A percentile compares a stretch with the other conserved stretches of the same genome.
Conservation (phyloP, 2,329 filamentous ascomycete species). For the Hymenoscyphus scutula region DNA sequence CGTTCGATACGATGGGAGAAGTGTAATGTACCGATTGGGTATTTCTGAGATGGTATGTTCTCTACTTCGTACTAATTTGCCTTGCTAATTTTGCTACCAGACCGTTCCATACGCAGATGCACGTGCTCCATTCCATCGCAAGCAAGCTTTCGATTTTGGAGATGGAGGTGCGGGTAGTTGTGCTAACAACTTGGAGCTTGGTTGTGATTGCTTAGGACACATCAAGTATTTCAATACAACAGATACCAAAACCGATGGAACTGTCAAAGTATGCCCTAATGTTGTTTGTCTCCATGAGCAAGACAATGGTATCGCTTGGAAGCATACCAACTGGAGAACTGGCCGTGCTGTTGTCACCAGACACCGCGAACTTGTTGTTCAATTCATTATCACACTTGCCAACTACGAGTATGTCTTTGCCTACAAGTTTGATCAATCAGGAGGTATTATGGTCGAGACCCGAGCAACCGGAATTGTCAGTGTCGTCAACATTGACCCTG, state of each 20-base stretch:
- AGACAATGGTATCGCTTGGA: conserved; percentile 67
- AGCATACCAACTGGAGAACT: conserved; percentile 68
- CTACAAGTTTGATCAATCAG: conserved; percentile 63
- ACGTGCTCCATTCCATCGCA: conserved; percentile 60
- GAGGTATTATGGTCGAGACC: conserved; percentile 58
- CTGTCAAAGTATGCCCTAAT: conserved; percentile 53
- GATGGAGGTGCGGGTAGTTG: conserved; percentile 63
- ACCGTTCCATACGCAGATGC: conserved; percentile 62
- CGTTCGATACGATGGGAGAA: conserved; percentile 56
- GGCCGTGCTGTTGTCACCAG: conserved; percentile 60
- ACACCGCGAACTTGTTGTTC: conserved; percentile 61
- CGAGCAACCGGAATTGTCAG: conserved; percentile 64
- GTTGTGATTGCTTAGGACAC: conserved; percentile 66
- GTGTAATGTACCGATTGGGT: conserved; percentile 56
- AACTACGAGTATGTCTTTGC: conserved; percentile 72
- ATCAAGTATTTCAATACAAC: conserved; percentile 64
- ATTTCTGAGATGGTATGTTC: conserved; percentile 53
- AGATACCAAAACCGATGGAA: conserved; percentile 52
- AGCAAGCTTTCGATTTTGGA: conserved; percentile 68
- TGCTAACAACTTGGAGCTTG: conserved; percentile 64
- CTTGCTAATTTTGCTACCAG: conserved; percentile 14
- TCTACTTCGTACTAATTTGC: conserved; percentile 9
- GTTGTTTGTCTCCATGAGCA: conserved; percentile 69
- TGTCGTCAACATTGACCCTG: conserved; percentile 52
- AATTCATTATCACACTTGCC: conserved; percentile 65